phyloP scores from a whole-genome alignment of 163 green algal genomes.

The Scenedesmus sp. region DNA sequence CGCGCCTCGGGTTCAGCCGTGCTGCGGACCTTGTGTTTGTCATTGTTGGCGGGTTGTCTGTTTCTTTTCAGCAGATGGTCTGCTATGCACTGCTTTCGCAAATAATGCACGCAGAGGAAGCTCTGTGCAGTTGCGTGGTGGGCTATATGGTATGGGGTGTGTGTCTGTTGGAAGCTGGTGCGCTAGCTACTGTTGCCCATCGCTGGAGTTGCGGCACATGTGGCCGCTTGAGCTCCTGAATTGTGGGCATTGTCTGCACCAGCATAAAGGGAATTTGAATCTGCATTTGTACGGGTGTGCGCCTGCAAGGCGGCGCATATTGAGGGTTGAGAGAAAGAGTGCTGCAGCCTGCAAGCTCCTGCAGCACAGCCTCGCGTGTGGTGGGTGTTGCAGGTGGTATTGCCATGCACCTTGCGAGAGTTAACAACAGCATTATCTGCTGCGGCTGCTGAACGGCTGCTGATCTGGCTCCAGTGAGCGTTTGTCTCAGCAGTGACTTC shows the following conservation, averaged over 20 bases:
- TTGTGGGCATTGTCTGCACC: neutral
- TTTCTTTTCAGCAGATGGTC: neutral
- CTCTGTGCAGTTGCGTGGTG: neutral
- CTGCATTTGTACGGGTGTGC: neutral
- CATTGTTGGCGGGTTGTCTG: neutral
- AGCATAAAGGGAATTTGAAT: conserved; percentile 1
- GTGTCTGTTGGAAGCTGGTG: neutral
- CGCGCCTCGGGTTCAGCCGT: neutral
- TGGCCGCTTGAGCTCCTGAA: neutral
- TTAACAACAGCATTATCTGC: neutral
- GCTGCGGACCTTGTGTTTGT: no score
- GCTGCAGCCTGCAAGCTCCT: neutral
- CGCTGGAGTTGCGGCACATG: neutral
- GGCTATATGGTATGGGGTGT: neutral
- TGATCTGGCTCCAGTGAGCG: neutral
- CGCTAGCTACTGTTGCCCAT: neutral
- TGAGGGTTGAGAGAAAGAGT: neutral
- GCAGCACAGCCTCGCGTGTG: neutral
- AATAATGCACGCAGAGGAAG: no score
- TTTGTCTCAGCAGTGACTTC: neutral
- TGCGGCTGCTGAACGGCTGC: no score
- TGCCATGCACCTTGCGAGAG: neutral
- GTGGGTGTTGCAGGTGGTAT: neutral
- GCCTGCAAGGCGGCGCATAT: neutral
- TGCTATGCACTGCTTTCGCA: no score